Base-by-base conservation (phyloP, 2,329 filamentous ascomycete species). In the Colletotrichum horii region DNA sequence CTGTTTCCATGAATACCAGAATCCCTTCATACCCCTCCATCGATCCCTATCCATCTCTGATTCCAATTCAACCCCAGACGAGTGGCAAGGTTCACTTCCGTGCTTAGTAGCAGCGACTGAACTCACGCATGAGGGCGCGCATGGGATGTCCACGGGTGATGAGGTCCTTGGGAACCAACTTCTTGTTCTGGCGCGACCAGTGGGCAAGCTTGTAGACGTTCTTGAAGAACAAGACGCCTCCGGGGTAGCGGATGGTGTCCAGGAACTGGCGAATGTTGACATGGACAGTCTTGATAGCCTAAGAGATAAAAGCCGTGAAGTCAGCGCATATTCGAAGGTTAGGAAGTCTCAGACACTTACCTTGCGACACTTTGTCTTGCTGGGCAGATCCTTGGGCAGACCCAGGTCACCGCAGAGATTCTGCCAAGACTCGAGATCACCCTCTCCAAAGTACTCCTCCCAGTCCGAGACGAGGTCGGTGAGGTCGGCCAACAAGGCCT, bases 201-300 rank as follows among this genome's bases (percentile, higher is more conserved):
- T 66, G 6, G 0, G 82, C 76, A 4, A 91, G 84, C 5, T 80
- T 78, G 0, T 8, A 3, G 24, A 82, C 72, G 71, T 48, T 86
- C 2, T 22, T 8, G 77, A 88, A 89, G 36, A 79, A 80, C 1
- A 19, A 75, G 4, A 87, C 82, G 0, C 64, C 70, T 1, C 75
- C 61, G 1, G 80, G 81, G 15, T 73, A 76, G 8, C 79, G 70
- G 28, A 84, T 70, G 12, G 83, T 84, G 1, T 81, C 77, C 8
- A 91, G 79, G 71, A 91, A 87, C 79, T 91, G 89, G 32, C 75
- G 76, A 48, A 90, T 90, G 74, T 90, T 90, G 73, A 90, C 83
- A 79, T 85, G 84, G 6, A 89, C 80, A 0, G 64, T 77, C n/a
- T 78, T 79, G 3, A 89, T 79, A 4, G 83, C 86, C 88, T 89